phyloP scores from a whole-genome alignment of 805 yeast species.

The Myxozyma neotropica region DNA sequence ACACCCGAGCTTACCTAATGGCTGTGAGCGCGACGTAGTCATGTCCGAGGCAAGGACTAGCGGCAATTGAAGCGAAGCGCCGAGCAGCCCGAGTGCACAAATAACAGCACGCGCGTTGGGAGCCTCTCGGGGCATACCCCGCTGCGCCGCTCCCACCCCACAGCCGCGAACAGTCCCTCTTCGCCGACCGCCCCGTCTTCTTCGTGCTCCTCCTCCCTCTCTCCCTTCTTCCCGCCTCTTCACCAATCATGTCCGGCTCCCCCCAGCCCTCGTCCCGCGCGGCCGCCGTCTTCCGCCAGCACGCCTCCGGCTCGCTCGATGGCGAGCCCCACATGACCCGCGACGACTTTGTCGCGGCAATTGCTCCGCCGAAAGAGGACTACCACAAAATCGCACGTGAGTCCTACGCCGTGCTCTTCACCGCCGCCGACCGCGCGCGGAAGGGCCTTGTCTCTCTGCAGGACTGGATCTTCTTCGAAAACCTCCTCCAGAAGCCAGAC shows the following conservation, averaged over 20 bases:
- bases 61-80: too few species aligned
- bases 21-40: not conserved
- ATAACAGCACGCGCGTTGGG: too few species aligned
- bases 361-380: conserved; percentile 51
- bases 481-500: conserved; percentile 55
- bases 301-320: conserved; percentile 23
- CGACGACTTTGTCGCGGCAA: conserved; percentile 49
- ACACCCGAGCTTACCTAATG: not conserved
- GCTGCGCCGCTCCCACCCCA: conserved; percentile 11
- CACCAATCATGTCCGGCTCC: not conserved
- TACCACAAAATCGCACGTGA: conserved; percentile 57
- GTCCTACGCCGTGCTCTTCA: conserved; percentile 71
- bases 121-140: too few species aligned
- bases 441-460: conserved; percentile 66
- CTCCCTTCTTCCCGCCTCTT: not conserved
- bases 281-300: conserved; percentile 15
- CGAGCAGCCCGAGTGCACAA: too few species aligned
- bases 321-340: conserved; percentile 43
- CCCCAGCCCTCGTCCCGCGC: conserved; percentile 9
- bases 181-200: not conserved
- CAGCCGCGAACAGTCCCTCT: not conserved
- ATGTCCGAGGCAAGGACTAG: too few species aligned
- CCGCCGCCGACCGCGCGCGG: conserved; percentile 72
- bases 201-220: not conserved
- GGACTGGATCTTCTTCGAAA: conserved; percentile 77